Evolutionary conservation across 192 early-diverging fungal genomes (phyloP), one percentile per base, ranked within the genome.

Genomic region (Umbelopsis sp.): DNA sequence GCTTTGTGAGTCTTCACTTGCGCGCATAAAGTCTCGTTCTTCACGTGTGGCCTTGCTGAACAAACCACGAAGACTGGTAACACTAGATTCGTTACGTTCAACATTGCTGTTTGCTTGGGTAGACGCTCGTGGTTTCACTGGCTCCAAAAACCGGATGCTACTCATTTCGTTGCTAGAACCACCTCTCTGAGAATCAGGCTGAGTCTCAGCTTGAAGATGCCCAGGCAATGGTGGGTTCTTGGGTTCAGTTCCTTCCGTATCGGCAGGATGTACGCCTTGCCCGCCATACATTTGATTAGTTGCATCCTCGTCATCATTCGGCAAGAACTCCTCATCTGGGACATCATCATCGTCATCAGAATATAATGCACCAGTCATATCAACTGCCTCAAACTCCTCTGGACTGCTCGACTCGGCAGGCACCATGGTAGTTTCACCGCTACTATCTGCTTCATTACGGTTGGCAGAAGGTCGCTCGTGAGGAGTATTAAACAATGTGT

Each of bases 91-190:
- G 25, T 66, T 66, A 1, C 46, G 45, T 20, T 66, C 46, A 48
- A 66, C 45, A 46, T 66, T 58, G 45, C 18, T 22, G 35, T 51
- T 65, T 0, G 45, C 46, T 11, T 66, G 46, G 0, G 45, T n/a
- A 1, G 27, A 35, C 10, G 50, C 11, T 7, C 77, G 68, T 13
- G 77, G 77, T 13, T 74, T 78, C 23, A 78, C 61, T 18, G 77
- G 77, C 27, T 78, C 77, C 1, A 78, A 9, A 23, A 78, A 78
- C 0, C 77, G 72, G 48, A 78, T 78, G 4, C 65, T 66, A 20
- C 47, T 69, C 67, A 49, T 50, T 69, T 69, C 67, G 21, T 52
- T 69, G 18, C 47, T 9, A 1, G 48, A 41, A 41, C 47, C 49
- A 9, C 49, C 67, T 48, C 25, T 48, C 23, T 47, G 35, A 3